Conservation (phyloP, 305 asterid species). For the Euphrasia arctica region DNA sequence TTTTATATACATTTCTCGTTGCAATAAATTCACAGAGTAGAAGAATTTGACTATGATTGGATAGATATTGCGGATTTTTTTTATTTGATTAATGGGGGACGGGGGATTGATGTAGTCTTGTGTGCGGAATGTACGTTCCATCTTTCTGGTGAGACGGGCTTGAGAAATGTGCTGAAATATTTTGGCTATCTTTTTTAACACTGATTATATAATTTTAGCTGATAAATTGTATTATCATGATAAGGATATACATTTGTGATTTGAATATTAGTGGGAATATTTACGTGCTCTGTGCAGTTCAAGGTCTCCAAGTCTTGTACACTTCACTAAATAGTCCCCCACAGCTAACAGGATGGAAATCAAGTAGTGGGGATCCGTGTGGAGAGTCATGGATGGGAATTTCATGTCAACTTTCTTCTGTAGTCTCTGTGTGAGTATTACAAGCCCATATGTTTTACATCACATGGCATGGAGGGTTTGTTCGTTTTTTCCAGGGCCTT, state of each 20-base stretch:
- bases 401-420: conserved; percentile 67
- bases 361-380: conserved; percentile 94
- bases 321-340: conserved; percentile 67
- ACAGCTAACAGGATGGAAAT: conserved; percentile 77
- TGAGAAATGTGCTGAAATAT: no score
- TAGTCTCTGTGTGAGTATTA: conserved; percentile 68
- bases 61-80: conserved; percentile 5
- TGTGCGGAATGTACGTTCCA: conserved; percentile 14
- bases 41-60: not conserved
- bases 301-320: conserved; percentile 79
- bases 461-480: not conserved
- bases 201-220: no score
- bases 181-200: no score
- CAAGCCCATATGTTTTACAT: not conserved
- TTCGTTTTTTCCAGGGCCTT: not conserved
- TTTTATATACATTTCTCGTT: no score
- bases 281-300: conserved; percentile 53
- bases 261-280: conserved; percentile 19
- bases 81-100: not conserved
- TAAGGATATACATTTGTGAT: conserved; percentile 1
- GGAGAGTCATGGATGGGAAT: conserved; percentile 93
- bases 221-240: no score
- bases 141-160: not conserved
- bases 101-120: conserved; percentile 4
- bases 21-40: conserved; percentile 8